Conservation (phyloP, 2,329 filamentous ascomycete genomes). For the Colletotrichum lindemuthianum region DNA sequence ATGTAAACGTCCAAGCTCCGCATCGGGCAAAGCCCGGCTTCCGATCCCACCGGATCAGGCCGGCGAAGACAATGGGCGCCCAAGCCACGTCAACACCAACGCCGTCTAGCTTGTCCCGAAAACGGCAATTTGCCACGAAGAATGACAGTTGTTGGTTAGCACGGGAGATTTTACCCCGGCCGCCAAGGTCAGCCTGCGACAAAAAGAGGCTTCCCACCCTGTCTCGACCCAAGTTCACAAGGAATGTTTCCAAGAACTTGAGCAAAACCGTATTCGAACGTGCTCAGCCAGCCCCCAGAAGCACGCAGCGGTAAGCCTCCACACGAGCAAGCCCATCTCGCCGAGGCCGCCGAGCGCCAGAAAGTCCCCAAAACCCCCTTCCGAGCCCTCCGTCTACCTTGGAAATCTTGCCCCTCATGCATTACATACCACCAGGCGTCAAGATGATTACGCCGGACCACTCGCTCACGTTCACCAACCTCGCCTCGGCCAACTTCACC, state of each 20-base stretch:
- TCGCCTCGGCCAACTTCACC: conserved; percentile 23
- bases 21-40: background rate
- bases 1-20: too few species aligned
- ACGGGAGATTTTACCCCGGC: too few species aligned
- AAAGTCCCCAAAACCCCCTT: background rate
- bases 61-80: background rate
- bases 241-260: too few species aligned
- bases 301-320: too few species aligned
- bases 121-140: conserved; percentile 1
- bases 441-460: conserved; percentile 27
- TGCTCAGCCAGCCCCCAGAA: too few species aligned
- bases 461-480: conserved; percentile 21
- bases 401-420: background rate
- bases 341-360: too few species aligned
- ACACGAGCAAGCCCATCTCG: too few species aligned
- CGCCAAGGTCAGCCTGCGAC: too few species aligned
- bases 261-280: too few species aligned
- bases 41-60: background rate
- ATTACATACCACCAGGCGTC: background rate
- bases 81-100: background rate
- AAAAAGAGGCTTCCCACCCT: too few species aligned
- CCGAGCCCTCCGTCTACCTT: background rate
- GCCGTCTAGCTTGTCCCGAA: background rate
- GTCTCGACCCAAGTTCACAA: too few species aligned
- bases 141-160: background rate